A percentile compares a stretch with the other conserved stretches of the same genome.
Evolutionary conservation across 192 early-diverging fungal genomes (phyloP).

Genomic region (Jimgerdemannia flammicorona): DNA sequence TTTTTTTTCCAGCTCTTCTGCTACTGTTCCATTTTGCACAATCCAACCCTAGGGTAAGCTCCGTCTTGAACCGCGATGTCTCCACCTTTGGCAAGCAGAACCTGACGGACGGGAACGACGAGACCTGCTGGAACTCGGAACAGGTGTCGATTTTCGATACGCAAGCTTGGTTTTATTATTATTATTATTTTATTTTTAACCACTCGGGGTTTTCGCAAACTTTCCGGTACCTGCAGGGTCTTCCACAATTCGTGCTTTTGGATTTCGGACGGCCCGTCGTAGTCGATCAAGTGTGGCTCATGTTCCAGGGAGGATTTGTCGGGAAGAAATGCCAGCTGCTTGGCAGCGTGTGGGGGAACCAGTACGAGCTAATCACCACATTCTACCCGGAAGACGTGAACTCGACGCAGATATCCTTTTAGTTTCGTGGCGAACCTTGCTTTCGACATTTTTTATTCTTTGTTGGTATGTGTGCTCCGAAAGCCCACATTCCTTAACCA

Average conservation of each 20-base stretch:
- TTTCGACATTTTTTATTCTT: not conserved
- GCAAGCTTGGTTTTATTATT: not conserved
- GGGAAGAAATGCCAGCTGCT: slow-evolving; percentile 64
- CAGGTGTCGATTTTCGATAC: slow-evolving; percentile 40
- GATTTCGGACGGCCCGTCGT: slow-evolving; percentile 55
- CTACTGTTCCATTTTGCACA: no score
- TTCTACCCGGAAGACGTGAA: slow-evolving; percentile 80
- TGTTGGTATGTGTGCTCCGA: not conserved
- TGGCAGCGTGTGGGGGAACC: slow-evolving; percentile 32
- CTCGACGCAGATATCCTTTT: slow-evolving; percentile 44
- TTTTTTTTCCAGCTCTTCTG: no score
- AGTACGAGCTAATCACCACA: slow-evolving; percentile 34
- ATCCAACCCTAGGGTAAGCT: slow-evolving; percentile 65
- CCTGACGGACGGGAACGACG: slow-evolving; percentile 70
- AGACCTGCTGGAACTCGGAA: slow-evolving; percentile 97
- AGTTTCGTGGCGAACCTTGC: not conserved
- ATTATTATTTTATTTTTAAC: not conserved
- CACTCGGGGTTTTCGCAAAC: not conserved
- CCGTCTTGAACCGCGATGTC: slow-evolving; percentile 79
- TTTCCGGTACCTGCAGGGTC: slow-evolving; percentile 38
- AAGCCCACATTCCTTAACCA: not conserved
- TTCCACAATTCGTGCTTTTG: slow-evolving; percentile 71
- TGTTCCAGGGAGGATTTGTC: slow-evolving; percentile 89
- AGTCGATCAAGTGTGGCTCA: slow-evolving; percentile 42
- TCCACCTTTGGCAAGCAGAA: slow-evolving; percentile 76